Evolutionary conservation across 768 basidiomycete species (phyloP), one percentile per base, ranked within the genome.

Genomic region (Inosperma sp.): DNA sequence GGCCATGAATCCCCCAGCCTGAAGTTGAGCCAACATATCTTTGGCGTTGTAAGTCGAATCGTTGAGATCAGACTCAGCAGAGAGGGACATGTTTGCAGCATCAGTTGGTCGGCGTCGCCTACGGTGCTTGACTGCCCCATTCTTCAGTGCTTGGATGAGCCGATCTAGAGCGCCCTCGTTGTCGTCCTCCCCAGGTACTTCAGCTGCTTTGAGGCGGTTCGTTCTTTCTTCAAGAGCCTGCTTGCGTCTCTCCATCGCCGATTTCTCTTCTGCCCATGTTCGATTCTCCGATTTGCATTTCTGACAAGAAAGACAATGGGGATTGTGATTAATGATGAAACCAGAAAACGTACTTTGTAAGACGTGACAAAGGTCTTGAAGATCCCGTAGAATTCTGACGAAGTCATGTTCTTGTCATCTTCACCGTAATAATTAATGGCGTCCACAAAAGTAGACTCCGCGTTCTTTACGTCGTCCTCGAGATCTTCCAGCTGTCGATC

Each of bases 341-440:
- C 31, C 14, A 31, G 48, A 4, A 31, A 25, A 63, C 75, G 51
- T 56, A 89, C 89, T 77, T 76, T 85, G 68, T 94, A 99, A 2
- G 93, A 95, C 0, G 86, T 94, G 22, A 94, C 80, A 60, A 99
- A 99, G 2, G 91, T 96, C 71, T 96, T 93, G 80, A 98, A 97
- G 59, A 95, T 84, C 10, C 84, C 92, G 69, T 92, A 99, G 72
- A 98, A 99, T 61, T 97, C 95, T 3, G 86, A 77, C 0, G 93
- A 91, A 41, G 85, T 71, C 80, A 86, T 83, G 55, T 74, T 86
- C 67, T 86, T 88, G 58, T 90, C 86, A 31, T 96, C 94, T 67
- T 99, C 96, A 9, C 94, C 93, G 62, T 88, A 99, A 63, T 92
- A 95, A 50, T 77, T 83, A 52, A 95, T 78, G 14, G 92, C 93